Percentiles rank a stretch among this genome's conserved stretches.
Evolutionary conservation across 176 grass and related monocot species (phyloP).

Genomic region (Hyparrhenia diplandra): DNA sequence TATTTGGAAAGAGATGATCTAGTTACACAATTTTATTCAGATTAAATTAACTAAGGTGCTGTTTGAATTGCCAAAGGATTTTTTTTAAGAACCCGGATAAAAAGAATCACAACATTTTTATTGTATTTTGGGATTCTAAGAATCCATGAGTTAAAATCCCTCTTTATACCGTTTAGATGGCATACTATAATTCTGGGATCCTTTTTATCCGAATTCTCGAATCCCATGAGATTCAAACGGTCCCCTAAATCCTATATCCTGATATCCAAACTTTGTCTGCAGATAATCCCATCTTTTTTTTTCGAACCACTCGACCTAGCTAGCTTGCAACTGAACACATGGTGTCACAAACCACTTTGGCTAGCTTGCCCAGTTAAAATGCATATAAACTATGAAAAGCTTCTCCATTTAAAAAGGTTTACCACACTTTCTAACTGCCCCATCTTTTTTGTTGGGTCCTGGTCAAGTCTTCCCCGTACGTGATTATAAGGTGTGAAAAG

Average conservation of each 20-base stretch:
- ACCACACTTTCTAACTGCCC: neutral
- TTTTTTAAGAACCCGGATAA: no score
- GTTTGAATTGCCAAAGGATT: no score
- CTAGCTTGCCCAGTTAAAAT: neutral
- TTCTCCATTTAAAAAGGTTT: neutral
- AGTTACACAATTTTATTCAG: neutral
- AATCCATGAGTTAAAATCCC: no score
- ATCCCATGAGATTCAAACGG: neutral
- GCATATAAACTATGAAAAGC: neutral
- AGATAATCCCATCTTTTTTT: neutral
- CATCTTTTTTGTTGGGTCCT: neutral
- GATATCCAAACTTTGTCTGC: no score
- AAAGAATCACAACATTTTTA: no score
- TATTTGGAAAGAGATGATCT: neutral
- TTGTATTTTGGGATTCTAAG: no score
- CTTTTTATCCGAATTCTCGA: neutral
- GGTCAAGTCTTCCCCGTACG: conserved; percentile 17
- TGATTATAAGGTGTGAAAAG: conserved; percentile 8
- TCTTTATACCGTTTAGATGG: no score
- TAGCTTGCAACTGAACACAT: neutral
- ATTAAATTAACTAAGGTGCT: neutral
- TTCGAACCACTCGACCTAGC: neutral
- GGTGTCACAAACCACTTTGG: neutral
- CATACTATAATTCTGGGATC: no score
- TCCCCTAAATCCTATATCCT: neutral